Evolutionary conservation across 352 stramenopile genomes (phyloP).

Genomic region (Thraustotheca clavata): DNA sequence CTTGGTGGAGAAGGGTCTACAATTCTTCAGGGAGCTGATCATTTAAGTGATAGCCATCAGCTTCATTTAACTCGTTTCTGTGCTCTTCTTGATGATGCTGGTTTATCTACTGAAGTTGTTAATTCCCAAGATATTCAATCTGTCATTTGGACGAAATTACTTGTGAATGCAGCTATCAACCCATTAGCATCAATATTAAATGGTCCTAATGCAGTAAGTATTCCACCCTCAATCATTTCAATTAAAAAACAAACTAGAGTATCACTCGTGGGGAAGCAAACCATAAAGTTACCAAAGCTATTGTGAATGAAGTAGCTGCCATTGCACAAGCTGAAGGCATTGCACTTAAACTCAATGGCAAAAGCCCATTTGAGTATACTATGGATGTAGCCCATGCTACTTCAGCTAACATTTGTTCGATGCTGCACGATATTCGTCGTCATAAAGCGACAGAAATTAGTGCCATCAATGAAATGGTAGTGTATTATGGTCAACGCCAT

Average conservation of each 20-base stretch:
- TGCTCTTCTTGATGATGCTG: conserved; percentile 27
- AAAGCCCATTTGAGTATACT: conserved; percentile 52
- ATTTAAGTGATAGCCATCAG: conserved; percentile 7
- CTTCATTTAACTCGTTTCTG: background rate
- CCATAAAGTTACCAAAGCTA: conserved; percentile 32
- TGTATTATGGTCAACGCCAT: conserved; percentile 34
- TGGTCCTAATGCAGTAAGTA: conserved; percentile 35
- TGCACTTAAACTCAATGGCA: conserved; percentile 25
- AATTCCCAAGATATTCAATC: conserved; percentile 36
- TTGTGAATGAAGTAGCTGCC: conserved; percentile 47
- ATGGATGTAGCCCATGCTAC: conserved; percentile 43
- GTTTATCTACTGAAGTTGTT: conserved; percentile 38
- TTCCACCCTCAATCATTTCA: too few species aligned
- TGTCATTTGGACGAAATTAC: conserved; percentile 67
- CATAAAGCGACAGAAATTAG: conserved; percentile 65
- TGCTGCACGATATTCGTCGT: conserved; percentile 55
- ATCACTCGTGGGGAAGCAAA: conserved; percentile 34
- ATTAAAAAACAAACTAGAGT: background rate
- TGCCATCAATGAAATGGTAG: conserved; percentile 54
- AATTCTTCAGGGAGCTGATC: conserved; percentile 46
- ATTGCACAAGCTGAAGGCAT: conserved; percentile 43
- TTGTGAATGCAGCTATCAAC: conserved; percentile 78
- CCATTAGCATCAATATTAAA: conserved; percentile 56
- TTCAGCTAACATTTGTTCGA: conserved; percentile 60
- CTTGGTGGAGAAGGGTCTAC: conserved; percentile 37